phyloP scores from a whole-genome alignment of 345 rosid genomes.

The Euphorbia lathyris region DNA sequence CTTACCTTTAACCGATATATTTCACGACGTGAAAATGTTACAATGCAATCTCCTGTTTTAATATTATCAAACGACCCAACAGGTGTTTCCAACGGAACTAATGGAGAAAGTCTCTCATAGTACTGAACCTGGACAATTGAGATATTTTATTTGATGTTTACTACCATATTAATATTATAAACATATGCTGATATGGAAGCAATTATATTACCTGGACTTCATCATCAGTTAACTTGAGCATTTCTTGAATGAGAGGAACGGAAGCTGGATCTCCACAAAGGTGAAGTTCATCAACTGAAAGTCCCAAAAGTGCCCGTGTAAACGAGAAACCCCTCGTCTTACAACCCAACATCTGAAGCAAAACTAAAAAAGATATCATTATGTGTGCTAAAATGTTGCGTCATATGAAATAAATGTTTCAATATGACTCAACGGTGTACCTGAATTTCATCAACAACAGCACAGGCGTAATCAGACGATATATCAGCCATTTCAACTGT shows the following conservation, averaged over 20 bases:
- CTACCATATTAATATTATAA: neutral
- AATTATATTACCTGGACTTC: constrained; percentile 53
- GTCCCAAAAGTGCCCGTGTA: constrained; percentile 87
- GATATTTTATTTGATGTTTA: neutral
- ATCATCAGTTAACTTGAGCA: constrained; percentile 76
- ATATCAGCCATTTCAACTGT: constrained; percentile 98
- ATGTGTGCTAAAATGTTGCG: neutral
- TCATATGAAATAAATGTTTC: neutral
- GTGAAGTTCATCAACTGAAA: constrained; percentile 84
- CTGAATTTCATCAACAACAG: constrained; percentile 91
- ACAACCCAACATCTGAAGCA: constrained; percentile 79
- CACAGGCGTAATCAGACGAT: constrained; percentile 59
- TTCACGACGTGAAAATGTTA: constrained; percentile 71
- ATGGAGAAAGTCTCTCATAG: constrained; percentile 81
- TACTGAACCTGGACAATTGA: constrained; percentile 44
- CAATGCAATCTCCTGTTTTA: constrained; percentile 73
- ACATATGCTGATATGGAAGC: neutral
- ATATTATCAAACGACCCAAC: constrained; percentile 63
- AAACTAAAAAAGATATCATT: constrained; percentile 9
- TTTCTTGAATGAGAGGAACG: constrained; percentile 75
- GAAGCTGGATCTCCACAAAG: constrained; percentile 94
- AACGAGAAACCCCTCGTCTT: constrained; percentile 79
- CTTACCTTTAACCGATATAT: constrained; percentile 74
- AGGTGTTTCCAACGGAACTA: constrained; percentile 60
- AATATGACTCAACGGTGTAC: constrained; percentile 25